Base-by-base conservation (phyloP, 2,329 filamentous ascomycete genomes). In the Arthrobotrys pseudoclavata region DNA sequence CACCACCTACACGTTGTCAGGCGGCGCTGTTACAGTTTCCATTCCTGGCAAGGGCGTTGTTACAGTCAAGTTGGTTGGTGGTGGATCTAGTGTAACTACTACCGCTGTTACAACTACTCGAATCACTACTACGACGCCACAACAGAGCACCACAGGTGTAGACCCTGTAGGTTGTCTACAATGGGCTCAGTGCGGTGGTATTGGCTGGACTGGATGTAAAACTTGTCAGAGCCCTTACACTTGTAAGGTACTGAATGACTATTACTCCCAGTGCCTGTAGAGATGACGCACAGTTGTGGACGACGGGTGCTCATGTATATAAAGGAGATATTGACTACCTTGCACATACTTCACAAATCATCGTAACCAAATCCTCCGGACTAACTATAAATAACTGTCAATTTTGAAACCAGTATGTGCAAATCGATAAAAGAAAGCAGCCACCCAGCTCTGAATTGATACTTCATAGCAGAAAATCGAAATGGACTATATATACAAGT, bases 211-310 rank as follows among this genome's bases (percentile, higher is more conserved):
- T 53, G 82, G 82, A 34, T 79, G 81, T n/a, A 83, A 79, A 12
- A 80, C 79, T 31, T 83, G 82, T 63, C 80, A 81, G 24, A 79
- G 81, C 26, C 81, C 80, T 60, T 82, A 79, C 31, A 80, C 74
- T 29, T 83, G 82, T 48, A 80, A 79, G 13, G 53, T 76, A 20
- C 45, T 74, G 52, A 69, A 82, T 10, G 61, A 64, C 20, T 80
- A 72, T 47, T 79, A 80, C 60, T 78, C 24, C 12, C 79, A 79
- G 37, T 80, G 76, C 62, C 64, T 77, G 34, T 76, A 76, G 29
- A n/a, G 7, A 47, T 1, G 5, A 9, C 15, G 12, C 10, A 42
- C 4, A 29, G 7, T 57, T 37, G 18, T 6, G 9, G 3, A 22
- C 15, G 1, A 40, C 13, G 15, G 20, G 4, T 24, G 7, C 2